Evolutionary conservation across 768 basidiomycete species (phyloP), one percentile per base, ranked within the genome.

Genomic region (Suillus spraguei): DNA sequence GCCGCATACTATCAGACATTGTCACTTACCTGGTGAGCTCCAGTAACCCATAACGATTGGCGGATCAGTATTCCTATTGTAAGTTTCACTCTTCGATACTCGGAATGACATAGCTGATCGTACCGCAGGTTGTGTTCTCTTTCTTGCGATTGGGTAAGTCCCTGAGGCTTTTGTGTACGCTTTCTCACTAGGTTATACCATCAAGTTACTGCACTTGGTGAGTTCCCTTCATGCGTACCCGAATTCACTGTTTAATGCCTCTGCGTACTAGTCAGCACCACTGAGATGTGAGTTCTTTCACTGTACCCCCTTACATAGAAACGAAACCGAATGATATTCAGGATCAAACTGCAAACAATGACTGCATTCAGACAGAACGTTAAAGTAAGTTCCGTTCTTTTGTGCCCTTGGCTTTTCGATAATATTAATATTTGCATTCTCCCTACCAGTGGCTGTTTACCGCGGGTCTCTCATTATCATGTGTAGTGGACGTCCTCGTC

Each of bases 401-500:
- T 6, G 8, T 2, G 20, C 64, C 3, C 52, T 66, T 20, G 69
- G 65, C 28, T 24, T 70, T 28, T 24, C 24, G 69, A 28, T n/a
- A n/a, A n/a, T n/a, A n/a, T n/a, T 39, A 60, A 67, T 65, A 55
- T 22, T 41, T 32, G 53, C 24, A 38, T 39, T 24, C 28, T 55
- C 53, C 32, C 35, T 16, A 62, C 41, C 32, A 85, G 83, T 82
- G 81, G 78, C 71, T 82, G 11, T 85, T 86, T 61, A 85, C 85
- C 3, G 71, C 76, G 0, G 85, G 85, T 9, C 75, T 87, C 5
- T 72, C 81, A 0, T 71, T 85, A 13, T 85, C 84, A 3, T 81
- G 81, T 7, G 68, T 77, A 5, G 72, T 85, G 20, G 85, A 87
- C 65, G 68, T 86, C 38, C 69, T 86, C n/a, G 80, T 87, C 54